Conservation (phyloP, 1,139 yeast genomes). For the Hyphopichia fennica region DNA sequence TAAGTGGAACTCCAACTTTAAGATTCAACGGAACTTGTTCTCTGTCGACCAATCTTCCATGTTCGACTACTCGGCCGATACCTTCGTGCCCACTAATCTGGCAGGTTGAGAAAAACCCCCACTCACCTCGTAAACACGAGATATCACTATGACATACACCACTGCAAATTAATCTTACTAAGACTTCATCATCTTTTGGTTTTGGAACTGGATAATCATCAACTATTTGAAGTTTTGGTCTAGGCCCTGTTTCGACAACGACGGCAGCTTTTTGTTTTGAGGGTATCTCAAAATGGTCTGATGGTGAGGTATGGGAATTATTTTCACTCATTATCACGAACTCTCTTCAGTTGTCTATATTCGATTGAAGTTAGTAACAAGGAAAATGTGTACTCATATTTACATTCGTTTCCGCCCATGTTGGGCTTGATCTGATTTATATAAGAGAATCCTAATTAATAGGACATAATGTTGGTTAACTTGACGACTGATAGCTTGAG, state of each 20-base stretch:
- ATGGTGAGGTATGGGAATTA: not conserved
- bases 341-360: too few relatives aligned
- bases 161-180: slow-evolving; percentile 2
- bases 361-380: too few relatives aligned
- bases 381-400: too few relatives aligned
- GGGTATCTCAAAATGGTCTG: slow-evolving; percentile 9
- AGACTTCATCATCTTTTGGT: slow-evolving; percentile 2
- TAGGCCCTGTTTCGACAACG: slow-evolving; percentile 10
- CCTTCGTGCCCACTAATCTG: slow-evolving; percentile 7
- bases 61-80: slow-evolving; percentile 3
- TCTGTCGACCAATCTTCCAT: slow-evolving; percentile 1
- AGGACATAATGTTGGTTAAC: too few relatives aligned
- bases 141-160: slow-evolving; percentile 7
- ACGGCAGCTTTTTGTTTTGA: slow-evolving; percentile 19
- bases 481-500: too few relatives aligned
- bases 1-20: slow-evolving; percentile 5
- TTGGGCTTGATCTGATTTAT: too few relatives aligned
- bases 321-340: too few relatives aligned
- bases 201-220: slow-evolving; percentile 6
- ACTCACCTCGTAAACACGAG: slow-evolving; percentile 2
- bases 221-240: not conserved
- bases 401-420: too few relatives aligned
- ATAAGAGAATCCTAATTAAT: too few relatives aligned
- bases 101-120: slow-evolving; percentile 4
- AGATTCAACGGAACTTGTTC: slow-evolving; percentile 1